Evolutionary conservation across 495 filamentous ascomycete species (phyloP).

Genomic region (Neurospora discreta): DNA sequence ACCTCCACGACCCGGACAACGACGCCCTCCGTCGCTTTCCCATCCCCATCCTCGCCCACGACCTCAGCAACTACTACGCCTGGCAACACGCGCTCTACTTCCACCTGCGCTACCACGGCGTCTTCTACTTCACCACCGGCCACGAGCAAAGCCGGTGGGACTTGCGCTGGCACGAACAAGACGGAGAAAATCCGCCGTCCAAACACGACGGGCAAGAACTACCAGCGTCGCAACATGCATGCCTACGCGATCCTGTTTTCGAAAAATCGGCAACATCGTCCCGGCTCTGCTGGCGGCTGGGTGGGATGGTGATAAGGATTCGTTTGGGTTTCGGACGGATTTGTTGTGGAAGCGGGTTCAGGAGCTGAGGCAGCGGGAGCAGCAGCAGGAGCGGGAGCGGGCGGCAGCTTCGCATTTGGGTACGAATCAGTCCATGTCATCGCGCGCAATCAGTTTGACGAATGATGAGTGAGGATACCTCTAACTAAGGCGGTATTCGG

Average conservation of each 20-base stretch:
- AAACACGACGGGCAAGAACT: neutral
- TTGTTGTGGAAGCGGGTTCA: neutral
- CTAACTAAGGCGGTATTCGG: too few relatives aligned
- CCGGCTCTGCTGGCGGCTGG: neutral
- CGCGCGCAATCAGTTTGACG: neutral
- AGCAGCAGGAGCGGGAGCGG: too few relatives aligned
- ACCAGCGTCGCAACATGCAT: neutral
- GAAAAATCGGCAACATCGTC: neutral
- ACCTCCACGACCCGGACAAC: neutral
- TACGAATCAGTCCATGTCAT: neutral
- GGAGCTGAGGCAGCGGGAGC: neutral
- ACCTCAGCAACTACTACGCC: neutral
- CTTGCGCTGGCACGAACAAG: neutral
- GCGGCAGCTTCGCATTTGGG: neutral
- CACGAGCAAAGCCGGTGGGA: neutral
- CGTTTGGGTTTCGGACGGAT: neutral
- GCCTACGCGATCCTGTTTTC: neutral
- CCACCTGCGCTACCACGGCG: neutral
- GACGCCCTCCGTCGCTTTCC: neutral
- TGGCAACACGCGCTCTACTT: neutral
- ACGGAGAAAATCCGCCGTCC: too few relatives aligned
- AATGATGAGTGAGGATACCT: neutral
- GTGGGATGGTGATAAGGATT: neutral
- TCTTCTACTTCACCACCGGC: neutral
- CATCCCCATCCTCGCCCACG: neutral